phyloP scores from a whole-genome alignment of 768 basidiomycete genomes.

The Lactarius vividus region DNA sequence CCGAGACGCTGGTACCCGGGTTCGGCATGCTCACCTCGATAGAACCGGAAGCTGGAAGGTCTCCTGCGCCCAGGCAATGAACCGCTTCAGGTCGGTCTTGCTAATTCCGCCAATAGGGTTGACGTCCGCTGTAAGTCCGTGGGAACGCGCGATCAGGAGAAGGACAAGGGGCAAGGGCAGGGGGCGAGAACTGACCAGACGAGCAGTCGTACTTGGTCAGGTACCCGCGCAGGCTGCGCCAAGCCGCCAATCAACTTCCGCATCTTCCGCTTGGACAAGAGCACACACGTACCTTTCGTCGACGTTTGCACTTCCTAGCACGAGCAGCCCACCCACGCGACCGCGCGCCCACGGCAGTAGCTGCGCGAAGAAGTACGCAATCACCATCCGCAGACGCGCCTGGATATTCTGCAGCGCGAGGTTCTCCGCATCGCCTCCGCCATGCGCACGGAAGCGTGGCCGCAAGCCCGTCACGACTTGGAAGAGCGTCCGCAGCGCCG shows the following conservation, averaged over 20 bases:
- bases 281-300: conserved; percentile 76
- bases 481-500: conserved; percentile 81
- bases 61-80: conserved; percentile 79
- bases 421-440: conserved; percentile 86
- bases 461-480: conserved; percentile 70
- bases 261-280: background rate
- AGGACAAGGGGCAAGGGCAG: background rate
- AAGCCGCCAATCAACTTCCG: background rate
- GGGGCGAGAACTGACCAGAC: conserved; percentile 50
- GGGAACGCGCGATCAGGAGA: conserved; percentile 21
- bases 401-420: conserved; percentile 98
- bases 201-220: conserved; percentile 98
- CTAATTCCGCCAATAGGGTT: conserved; percentile 99
- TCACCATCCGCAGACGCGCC: conserved; percentile 90
- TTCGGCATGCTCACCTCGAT: conserved; percentile 48
- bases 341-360: conserved; percentile 91
- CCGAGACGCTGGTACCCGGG: background rate
- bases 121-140: conserved; percentile 67
- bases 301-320: conserved; percentile 97
- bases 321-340: conserved; percentile 78
- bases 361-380: conserved; percentile 94
- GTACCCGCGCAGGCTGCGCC: conserved; percentile 82
- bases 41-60: conserved; percentile 86
- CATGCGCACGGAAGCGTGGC: conserved; percentile 81
- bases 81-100: conserved; percentile 95